Conservation (phyloP, 805 yeast genomes). For the Kodamaea restingae region DNA sequence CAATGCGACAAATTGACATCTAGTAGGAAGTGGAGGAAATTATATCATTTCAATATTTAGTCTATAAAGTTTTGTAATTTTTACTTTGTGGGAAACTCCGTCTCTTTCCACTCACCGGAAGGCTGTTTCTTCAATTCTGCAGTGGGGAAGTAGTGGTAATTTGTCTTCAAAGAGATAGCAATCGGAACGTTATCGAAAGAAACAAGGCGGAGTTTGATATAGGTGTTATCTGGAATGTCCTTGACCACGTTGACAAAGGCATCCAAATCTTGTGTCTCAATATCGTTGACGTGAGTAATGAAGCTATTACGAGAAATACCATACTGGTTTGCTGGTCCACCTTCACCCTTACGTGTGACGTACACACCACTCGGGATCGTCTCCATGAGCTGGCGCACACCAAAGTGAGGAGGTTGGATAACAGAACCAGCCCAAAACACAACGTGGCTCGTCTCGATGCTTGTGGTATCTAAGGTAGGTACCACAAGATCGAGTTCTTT, state of each 20-base stretch:
- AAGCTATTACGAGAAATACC: conserved; percentile 76
- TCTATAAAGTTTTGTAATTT: not conserved
- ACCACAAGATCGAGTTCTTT: conserved; percentile 57
- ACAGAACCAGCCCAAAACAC: conserved; percentile 82
- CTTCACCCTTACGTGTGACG: conserved; percentile 66
- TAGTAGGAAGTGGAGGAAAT: too few species aligned
- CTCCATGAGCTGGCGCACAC: conserved; percentile 79
- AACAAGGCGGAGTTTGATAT: conserved; percentile 74
- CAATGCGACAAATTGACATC: too few species aligned
- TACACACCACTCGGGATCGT: conserved; percentile 81
- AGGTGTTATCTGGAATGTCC: conserved; percentile 71
- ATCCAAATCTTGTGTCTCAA: conserved; percentile 64
- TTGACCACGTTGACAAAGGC: conserved; percentile 65
- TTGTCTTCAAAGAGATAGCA: conserved; percentile 81
- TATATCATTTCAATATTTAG: not conserved
- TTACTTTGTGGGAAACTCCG: conserved; percentile 11
- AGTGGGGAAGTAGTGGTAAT: conserved; percentile 85
- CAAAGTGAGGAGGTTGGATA: conserved; percentile 87
- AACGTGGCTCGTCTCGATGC: conserved; percentile 58
- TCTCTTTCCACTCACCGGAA: conserved; percentile 37
- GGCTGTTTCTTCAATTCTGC: conserved; percentile 49
- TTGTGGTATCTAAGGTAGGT: conserved; percentile 58
- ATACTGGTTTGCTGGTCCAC: conserved; percentile 85
- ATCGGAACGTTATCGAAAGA: conserved; percentile 84
- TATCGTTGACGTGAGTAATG: conserved; percentile 84